Percentiles rank a stretch among this genome's conserved stretches.
Evolutionary conservation across 257 asterid genomes (phyloP).

Genomic region (Haberlea rhodopensis): DNA sequence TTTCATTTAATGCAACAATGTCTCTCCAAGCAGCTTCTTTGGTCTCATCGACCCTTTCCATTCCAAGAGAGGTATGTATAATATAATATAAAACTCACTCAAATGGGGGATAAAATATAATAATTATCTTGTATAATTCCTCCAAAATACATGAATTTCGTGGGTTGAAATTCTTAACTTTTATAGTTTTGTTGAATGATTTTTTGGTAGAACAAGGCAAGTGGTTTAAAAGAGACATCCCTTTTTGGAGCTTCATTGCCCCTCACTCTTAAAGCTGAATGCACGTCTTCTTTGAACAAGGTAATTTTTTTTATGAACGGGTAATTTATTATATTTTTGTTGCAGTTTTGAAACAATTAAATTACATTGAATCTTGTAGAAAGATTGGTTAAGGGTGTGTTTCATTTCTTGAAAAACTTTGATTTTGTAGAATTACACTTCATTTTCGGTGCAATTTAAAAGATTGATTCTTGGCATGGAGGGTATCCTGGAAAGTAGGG

Average conservation of each 20-base stretch:
- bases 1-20: no score
- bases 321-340: neutral
- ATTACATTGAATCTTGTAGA: neutral
- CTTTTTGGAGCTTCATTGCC: constrained; percentile 62
- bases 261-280: constrained; percentile 39
- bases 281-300: constrained; percentile 37
- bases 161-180: neutral
- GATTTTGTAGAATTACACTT: neutral
- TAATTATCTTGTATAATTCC: neutral
- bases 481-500: neutral
- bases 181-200: neutral
- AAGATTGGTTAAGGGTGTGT: neutral
- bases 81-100: neutral
- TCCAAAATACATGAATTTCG: neutral
- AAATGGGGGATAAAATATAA: neutral
- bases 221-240: constrained; percentile 47
- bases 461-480: neutral
- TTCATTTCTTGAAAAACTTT: neutral
- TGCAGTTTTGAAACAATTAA: neutral
- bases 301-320: constrained; percentile 24
- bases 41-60: constrained; percentile 45
- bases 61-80: constrained; percentile 62
- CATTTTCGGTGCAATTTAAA: neutral
- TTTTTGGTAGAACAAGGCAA: constrained; percentile 44
- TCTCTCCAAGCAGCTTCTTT: constrained; percentile 63